Percentiles rank a stretch among this genome's conserved stretches.
Evolutionary conservation across 345 rosid genomes (phyloP).

Genomic region (Salix dunnii): DNA sequence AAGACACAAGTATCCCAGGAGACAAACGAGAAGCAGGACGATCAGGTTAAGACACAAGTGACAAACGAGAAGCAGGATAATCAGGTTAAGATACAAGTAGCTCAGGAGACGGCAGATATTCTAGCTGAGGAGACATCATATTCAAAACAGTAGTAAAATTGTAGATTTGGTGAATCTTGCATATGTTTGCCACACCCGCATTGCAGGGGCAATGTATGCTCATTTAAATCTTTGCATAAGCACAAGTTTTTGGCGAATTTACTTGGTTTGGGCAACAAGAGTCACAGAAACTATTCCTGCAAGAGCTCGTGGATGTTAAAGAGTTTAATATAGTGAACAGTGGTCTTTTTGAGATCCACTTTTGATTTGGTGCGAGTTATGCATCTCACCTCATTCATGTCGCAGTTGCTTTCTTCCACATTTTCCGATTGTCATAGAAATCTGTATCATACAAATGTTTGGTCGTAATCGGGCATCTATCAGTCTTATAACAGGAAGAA

Average conservation of each 20-base stretch:
- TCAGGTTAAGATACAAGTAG: conserved; percentile 45
- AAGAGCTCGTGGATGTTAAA: not conserved
- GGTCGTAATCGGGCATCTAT: not conserved
- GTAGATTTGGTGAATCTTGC: not conserved
- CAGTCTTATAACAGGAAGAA: not conserved
- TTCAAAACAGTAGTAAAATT: conserved; percentile 15
- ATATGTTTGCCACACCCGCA: not conserved
- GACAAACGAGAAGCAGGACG: not conserved
- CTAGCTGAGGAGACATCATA: not conserved
- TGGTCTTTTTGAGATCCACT: not conserved
- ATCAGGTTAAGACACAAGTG: conserved; percentile 50
- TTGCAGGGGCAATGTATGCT: not conserved
- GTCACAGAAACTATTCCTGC: not conserved
- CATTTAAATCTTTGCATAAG: not conserved
- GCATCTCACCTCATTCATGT: not conserved
- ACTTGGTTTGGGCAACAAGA: not conserved
- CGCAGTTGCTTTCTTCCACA: not conserved
- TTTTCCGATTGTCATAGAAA: not conserved
- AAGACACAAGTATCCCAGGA: conserved; percentile 38
- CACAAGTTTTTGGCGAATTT: not conserved
- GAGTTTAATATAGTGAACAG: not conserved
- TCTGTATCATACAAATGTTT: not conserved
- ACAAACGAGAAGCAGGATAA: conserved; percentile 48
- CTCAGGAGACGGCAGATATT: conserved; percentile 26
- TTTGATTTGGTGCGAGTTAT: conserved; percentile 2